Evolutionary conservation across 805 yeast species (phyloP).

Genomic region (Saccharomycopsis olivae): DNA sequence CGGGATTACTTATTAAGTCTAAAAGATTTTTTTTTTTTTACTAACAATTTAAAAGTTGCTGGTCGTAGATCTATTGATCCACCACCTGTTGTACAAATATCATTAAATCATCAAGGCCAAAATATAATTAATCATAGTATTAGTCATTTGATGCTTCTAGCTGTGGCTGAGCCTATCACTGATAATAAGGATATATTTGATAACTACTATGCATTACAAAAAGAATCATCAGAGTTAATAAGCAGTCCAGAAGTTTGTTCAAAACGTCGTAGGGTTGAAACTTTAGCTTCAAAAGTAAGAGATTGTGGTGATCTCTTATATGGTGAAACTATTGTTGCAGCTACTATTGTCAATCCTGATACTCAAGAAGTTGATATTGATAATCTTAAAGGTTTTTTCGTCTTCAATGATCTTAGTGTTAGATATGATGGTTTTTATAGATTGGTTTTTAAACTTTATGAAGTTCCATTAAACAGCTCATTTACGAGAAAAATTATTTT

Average conservation of each 20-base stretch:
- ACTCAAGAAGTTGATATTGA: background rate
- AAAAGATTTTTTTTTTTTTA: constrained; percentile 1
- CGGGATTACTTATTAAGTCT: background rate
- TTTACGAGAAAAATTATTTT: constrained; percentile 2
- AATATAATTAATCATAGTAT: constrained; percentile 23
- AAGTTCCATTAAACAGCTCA: constrained; percentile 13
- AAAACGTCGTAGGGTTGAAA: background rate
- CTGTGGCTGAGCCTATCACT: constrained; percentile 13
- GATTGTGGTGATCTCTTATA: constrained; percentile 11
- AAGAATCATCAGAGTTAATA: background rate
- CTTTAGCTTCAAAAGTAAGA: background rate
- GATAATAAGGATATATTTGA: no score
- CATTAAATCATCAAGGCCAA: constrained; percentile 20
- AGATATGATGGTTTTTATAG: constrained; percentile 25
- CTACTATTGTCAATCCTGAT: constrained; percentile 19
- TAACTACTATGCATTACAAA: background rate
- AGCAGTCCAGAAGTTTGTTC: background rate
- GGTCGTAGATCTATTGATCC: constrained; percentile 28
- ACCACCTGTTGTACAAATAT: constrained; percentile 24
- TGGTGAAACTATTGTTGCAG: constrained; percentile 21
- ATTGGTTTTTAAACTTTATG: constrained; percentile 23
- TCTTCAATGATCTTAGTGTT: constrained; percentile 25
- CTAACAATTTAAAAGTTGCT: constrained; percentile 19
- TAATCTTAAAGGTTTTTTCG: constrained; percentile 21
- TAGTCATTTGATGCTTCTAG: constrained; percentile 9